A percentile compares a stretch with the other conserved stretches of the same genome.
phyloP scores from a whole-genome alignment of 768 basidiomycete genomes.

The Cytidiella melzeri region DNA sequence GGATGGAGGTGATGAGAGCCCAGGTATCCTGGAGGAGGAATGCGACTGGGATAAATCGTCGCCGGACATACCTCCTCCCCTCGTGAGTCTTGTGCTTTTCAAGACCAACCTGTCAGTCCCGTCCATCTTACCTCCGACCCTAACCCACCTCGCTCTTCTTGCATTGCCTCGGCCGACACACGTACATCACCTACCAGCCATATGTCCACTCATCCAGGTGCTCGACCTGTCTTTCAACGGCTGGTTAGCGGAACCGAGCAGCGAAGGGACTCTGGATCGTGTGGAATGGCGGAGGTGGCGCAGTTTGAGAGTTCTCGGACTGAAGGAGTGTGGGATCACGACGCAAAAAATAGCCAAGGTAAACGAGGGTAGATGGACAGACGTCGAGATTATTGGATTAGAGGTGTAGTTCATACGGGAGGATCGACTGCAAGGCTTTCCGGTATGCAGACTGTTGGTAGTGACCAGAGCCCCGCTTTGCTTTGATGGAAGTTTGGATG shows the following conservation, averaged over 20 bases:
- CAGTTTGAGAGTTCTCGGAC: constrained; percentile 46
- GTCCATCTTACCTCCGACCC: constrained; percentile 52
- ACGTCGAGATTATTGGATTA: constrained; percentile 41
- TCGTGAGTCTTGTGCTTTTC: constrained; percentile 47
- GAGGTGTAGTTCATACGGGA: neutral
- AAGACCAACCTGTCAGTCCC: constrained; percentile 41
- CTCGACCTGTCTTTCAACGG: constrained; percentile 66
- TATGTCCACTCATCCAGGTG: constrained; percentile 56
- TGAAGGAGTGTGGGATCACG: constrained; percentile 47
- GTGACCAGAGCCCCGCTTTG: no score
- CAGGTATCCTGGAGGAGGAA: neutral
- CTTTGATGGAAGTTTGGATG: no score
- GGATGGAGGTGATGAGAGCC: neutral
- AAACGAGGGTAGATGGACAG: constrained; percentile 62
- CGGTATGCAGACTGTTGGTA: no score
- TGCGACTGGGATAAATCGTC: constrained; percentile 14
- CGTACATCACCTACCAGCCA: constrained; percentile 49
- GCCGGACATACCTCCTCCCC: constrained; percentile 14
- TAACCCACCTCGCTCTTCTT: constrained; percentile 58
- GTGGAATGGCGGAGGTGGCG: constrained; percentile 56
- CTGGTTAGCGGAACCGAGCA: constrained; percentile 30
- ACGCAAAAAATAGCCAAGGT: constrained; percentile 37
- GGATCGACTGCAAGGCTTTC: no score
- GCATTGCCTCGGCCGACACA: constrained; percentile 42
- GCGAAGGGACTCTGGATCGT: constrained; percentile 35